These are phyloP conservation scores for Raphanus sativus DNA, from an alignment of 345 rosid species.

Conservation along the genomic window DNA sequence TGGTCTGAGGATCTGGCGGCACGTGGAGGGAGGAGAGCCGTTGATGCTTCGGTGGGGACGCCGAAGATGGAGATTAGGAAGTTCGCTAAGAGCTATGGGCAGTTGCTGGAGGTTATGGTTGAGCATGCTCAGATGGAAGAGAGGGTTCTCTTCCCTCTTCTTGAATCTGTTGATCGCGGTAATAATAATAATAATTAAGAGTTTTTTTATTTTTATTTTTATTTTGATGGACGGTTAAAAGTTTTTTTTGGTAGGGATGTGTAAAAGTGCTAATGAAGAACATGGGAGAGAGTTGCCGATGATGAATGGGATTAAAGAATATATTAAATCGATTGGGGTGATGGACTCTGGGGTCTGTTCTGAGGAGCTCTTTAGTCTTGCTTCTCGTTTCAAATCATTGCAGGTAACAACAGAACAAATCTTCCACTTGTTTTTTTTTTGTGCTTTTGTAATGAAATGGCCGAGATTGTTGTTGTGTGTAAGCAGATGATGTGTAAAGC, in stretches of 20 bases:
- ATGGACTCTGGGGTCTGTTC: conserved; percentile 49
- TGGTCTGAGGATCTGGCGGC: conserved; percentile 67
- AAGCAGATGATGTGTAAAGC: conserved; percentile 50
- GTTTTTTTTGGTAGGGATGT: conserved; percentile 45
- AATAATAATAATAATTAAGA: background rate
- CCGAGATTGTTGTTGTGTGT: background rate
- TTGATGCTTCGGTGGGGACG: conserved; percentile 64
- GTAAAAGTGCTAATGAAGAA: conserved; percentile 61
- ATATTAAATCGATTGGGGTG: conserved; percentile 64
- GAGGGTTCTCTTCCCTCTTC: conserved; percentile 61
- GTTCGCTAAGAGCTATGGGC: conserved; percentile 51
- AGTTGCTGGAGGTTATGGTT: conserved; percentile 60
- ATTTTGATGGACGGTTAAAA: background rate
- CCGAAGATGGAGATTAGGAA: conserved; percentile 68
- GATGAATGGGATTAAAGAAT: conserved; percentile 76
- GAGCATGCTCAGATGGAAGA: conserved; percentile 90
- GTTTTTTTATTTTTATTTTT: background rate
- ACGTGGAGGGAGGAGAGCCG: conserved; percentile 54
- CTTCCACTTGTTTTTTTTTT: background rate
- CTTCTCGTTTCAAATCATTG: conserved; percentile 56
- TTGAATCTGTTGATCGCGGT: conserved; percentile 70
- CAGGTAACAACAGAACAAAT: conserved; percentile 37
- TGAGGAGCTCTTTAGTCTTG: conserved; percentile 53
- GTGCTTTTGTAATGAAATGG: background rate
- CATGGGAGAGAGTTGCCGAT: conserved; percentile 71